phyloP scores from a whole-genome alignment of 139 green algal genomes.

The Chlorella sp. region DNA sequence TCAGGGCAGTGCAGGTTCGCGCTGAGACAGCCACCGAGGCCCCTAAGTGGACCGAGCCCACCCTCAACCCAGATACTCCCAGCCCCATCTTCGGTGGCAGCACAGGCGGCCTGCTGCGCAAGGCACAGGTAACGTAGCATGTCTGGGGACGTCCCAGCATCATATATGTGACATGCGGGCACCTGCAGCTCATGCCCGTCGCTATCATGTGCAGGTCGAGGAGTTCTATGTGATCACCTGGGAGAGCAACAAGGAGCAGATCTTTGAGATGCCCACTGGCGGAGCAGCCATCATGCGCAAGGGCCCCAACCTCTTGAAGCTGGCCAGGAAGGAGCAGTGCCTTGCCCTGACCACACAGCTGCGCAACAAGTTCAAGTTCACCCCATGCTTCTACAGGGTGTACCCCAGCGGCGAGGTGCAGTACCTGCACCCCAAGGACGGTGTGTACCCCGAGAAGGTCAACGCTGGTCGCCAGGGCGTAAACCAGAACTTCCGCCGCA shows the following conservation, averaged over 20 bases:
- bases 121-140: slow-evolving; percentile 86
- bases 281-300: slow-evolving; percentile 97
- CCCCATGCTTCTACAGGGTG: slow-evolving; percentile 89
- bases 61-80: slow-evolving; percentile 85
- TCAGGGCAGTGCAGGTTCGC: neutral
- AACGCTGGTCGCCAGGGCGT: slow-evolving; percentile 82
- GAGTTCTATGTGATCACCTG: slow-evolving; percentile 98
- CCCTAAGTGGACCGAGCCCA: slow-evolving; percentile 65
- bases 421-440: slow-evolving; percentile 99
- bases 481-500: slow-evolving; percentile 89
- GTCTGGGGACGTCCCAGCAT: too few species aligned
- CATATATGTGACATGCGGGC: too few species aligned
- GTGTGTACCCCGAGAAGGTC: slow-evolving; percentile 99
- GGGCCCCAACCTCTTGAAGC: slow-evolving; percentile 98
- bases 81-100: slow-evolving; percentile 96
- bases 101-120: slow-evolving; percentile 93
- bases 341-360: slow-evolving; percentile 91
- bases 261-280: slow-evolving; percentile 99
- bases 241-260: slow-evolving; percentile 96
- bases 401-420: slow-evolving; percentile 94
- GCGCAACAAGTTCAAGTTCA: slow-evolving; percentile 96
- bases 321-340: slow-evolving; percentile 98
- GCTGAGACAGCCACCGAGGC: slow-evolving; percentile 3
- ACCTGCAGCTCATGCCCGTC: too few species aligned
- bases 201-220: slow-evolving; percentile 82